Percentiles rank a stretch among this genome's conserved stretches.
Evolutionary conservation across 1,139 yeast species (phyloP).

Genomic region (Spathaspora sp.): DNA sequence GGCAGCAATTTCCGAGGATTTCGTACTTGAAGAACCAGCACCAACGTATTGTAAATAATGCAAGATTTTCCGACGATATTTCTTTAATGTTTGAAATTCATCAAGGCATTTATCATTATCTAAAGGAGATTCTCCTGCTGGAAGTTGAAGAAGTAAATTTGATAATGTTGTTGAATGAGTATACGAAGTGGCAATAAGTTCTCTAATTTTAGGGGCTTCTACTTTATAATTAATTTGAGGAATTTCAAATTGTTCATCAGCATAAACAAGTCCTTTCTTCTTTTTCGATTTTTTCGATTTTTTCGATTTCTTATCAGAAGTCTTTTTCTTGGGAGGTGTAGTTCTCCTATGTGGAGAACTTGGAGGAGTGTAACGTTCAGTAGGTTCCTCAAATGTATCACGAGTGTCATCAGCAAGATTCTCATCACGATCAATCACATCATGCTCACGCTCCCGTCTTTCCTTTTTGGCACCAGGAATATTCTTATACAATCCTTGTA

Average conservation of each 20-base stretch:
- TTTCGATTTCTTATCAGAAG: conserved; percentile 14
- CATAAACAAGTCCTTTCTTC: conserved; percentile 32
- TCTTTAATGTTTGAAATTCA: conserved; percentile 73
- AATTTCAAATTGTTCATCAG: conserved; percentile 58
- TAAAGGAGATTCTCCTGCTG: conserved; percentile 53
- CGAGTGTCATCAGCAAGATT: conserved; percentile 8
- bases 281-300: conserved; percentile 19
- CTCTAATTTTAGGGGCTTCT: conserved; percentile 73
- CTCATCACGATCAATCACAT: conserved; percentile 10
- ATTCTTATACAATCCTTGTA: conserved; percentile 47
- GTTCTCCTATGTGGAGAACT: conserved; percentile 7
- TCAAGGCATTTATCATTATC: conserved; percentile 59
- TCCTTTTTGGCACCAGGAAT: conserved; percentile 22
- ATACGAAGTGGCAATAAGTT: conserved; percentile 72
- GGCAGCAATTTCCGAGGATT: conserved; percentile 27
- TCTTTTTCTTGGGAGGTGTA: background rate
- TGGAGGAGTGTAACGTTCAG: conserved; percentile 8
- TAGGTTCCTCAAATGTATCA: conserved; percentile 3
- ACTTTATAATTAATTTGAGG: conserved; percentile 68
- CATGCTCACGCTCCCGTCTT: background rate
- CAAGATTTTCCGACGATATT: conserved; percentile 72
- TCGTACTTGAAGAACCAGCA: conserved; percentile 40
- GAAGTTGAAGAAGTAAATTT: conserved; percentile 62
- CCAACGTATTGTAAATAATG: conserved; percentile 81
- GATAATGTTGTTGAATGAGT: conserved; percentile 71